Evolutionary conservation across 2,329 filamentous ascomycete genomes (phyloP).

Genomic region (Phaeoacremonium minimum): DNA sequence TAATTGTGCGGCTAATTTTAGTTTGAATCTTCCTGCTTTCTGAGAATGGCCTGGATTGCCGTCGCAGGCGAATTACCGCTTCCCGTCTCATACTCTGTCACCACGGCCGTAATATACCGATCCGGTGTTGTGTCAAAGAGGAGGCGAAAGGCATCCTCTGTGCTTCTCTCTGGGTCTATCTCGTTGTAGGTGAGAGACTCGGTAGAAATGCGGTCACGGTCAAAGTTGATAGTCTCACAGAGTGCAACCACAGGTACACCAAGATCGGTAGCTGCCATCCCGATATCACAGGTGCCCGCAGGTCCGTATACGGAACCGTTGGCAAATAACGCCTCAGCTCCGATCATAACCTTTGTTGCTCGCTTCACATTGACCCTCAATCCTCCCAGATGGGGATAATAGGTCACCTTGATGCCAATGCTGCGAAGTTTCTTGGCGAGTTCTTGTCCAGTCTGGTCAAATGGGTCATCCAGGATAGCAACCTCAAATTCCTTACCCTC

Average conservation of each 20-base stretch:
- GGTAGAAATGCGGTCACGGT: constrained; percentile 75
- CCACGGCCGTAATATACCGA: constrained; percentile 80
- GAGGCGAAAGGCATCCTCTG: constrained; percentile 52
- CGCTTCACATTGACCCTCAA: constrained; percentile 67
- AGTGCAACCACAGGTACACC: constrained; percentile 82
- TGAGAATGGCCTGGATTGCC: constrained; percentile 66
- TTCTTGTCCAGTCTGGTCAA: constrained; percentile 44
- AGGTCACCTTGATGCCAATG: constrained; percentile 72
- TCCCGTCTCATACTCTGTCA: constrained; percentile 92
- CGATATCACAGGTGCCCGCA: constrained; percentile 81
- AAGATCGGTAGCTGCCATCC: constrained; percentile 72
- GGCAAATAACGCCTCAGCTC: constrained; percentile 91
- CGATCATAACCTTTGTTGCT: constrained; percentile 71
- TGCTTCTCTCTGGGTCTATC: constrained; percentile 70
- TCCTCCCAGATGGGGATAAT: constrained; percentile 72
- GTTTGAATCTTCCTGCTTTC: constrained; percentile 52
- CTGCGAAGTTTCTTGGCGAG: constrained; percentile 66
- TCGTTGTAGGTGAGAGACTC: constrained; percentile 95
- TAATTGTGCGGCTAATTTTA: too few relatives aligned
- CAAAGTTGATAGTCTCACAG: constrained; percentile 94
- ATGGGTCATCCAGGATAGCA: constrained; percentile 72
- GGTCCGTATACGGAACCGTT: constrained; percentile 89
- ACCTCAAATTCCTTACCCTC: constrained; percentile 75
- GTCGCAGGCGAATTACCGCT: constrained; percentile 82
- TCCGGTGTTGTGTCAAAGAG: constrained; percentile 91